These are phyloP conservation scores for Polyporus tsugae DNA, from an alignment of 1,284 basidiomycete species.

Conservation along the genomic window DNA sequence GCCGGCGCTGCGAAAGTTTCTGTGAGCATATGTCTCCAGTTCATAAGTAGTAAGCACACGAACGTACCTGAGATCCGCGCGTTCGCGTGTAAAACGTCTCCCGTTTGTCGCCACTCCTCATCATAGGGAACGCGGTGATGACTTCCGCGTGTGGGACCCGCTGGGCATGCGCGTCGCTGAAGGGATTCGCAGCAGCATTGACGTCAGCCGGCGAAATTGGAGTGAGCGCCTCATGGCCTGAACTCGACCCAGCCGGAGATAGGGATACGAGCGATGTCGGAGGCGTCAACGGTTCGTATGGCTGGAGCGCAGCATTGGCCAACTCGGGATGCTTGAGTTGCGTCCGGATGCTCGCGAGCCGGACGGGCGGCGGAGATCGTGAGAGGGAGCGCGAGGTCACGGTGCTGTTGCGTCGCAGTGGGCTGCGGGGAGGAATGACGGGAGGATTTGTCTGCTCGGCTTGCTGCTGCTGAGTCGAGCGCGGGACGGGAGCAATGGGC, in stretches of 20 bases:
- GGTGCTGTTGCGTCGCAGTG: slow-evolving; percentile 43
- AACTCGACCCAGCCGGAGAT: slow-evolving; percentile 28
- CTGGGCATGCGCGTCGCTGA: slow-evolving; percentile 15
- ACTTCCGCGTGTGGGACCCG: background rate
- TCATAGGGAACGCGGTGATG: slow-evolving; percentile 11
- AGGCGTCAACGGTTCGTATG: slow-evolving; percentile 50
- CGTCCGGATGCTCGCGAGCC: slow-evolving; percentile 19
- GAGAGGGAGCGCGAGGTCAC: slow-evolving; percentile 26
- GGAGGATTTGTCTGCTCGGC: slow-evolving; percentile 21
- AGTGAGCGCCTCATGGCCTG: slow-evolving; percentile 23
- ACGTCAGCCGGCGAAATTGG: background rate
- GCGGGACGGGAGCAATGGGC: slow-evolving; percentile 44
- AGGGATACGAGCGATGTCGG: slow-evolving; percentile 51
- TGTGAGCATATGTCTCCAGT: background rate
- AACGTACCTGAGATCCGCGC: slow-evolving; percentile 25
- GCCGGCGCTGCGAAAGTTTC: slow-evolving; percentile 22
- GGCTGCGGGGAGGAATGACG: slow-evolving; percentile 47
- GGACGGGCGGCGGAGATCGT: slow-evolving; percentile 20
- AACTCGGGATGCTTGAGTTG: slow-evolving; percentile 15
- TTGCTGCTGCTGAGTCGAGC: slow-evolving; percentile 31
- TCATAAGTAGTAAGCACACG: background rate
- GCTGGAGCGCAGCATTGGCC: slow-evolving; percentile 4
- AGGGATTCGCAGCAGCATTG: slow-evolving; percentile 13
- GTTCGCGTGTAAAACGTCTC: slow-evolving; percentile 31
- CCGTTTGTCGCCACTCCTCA: slow-evolving; percentile 11